phyloP scores from a whole-genome alignment of 140 eudicot genomes.

The Anethum foeniculum region DNA sequence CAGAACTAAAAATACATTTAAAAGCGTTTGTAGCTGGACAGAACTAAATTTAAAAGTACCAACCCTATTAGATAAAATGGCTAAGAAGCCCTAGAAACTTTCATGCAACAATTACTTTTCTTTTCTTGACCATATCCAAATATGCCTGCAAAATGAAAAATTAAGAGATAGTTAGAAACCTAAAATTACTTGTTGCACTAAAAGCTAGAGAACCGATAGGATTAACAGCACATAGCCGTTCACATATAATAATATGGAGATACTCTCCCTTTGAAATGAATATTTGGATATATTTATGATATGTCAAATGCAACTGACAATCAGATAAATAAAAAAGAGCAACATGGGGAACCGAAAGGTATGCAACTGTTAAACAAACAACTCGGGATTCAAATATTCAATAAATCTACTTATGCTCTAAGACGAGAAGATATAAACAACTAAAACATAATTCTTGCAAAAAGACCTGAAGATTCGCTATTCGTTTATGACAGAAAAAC shows the following conservation, averaged over 20 bases:
- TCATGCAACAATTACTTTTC: background rate
- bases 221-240: background rate
- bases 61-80: background rate
- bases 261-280: too few species aligned
- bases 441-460: background rate
- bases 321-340: too few species aligned
- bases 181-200: background rate
- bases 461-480: background rate
- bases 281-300: background rate
- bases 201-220: background rate
- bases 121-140: background rate
- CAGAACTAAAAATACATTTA: background rate
- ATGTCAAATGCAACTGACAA: background rate
- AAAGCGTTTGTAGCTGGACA: background rate
- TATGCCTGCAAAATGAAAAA: conserved; percentile 14
- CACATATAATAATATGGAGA: background rate
- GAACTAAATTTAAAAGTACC: background rate
- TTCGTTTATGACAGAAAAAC: background rate
- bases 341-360: background rate
- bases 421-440: background rate
- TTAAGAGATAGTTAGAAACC: background rate
- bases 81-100: background rate
- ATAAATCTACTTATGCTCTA: too few species aligned
- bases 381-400: background rate
- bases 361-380: background rate